Base-by-base conservation (phyloP, 306 rosid species). In the Malus fusca region DNA sequence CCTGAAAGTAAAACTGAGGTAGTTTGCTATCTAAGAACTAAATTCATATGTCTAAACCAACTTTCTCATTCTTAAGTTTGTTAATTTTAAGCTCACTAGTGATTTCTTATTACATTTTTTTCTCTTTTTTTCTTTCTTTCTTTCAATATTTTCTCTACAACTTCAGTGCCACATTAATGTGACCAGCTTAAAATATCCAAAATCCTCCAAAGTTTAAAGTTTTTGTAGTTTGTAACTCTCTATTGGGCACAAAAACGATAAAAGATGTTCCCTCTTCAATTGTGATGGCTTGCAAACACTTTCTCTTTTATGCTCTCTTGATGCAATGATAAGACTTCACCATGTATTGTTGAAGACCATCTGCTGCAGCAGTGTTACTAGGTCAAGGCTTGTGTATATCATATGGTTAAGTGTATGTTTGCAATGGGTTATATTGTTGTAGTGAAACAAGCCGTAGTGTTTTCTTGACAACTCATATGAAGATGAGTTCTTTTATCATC, bases 1-100 rank as follows among this genome's bases (percentile, higher is more conserved):
- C 97, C 93, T 81, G 78, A 91, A 46, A 87, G 86, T 76, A 95
- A 92, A 90, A 55, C 60, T 79, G 96, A 95, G 99, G 99, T 95
- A 78, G 75, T 80, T 78, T 77, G 40, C 77, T 46, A 63, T 64
- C 61, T 67, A 8, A 58, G 63, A 55, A 26, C 15, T 77, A 15
- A 21, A 52, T 52, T 43, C 6, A n/a, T 8, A 22, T 75, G 15
- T 67, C 43, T 23, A 22, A 31, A 21, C 23, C 42, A 53, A 26
- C 18, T 21, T 58, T 58, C 13, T 58, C 17, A 22, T 17, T 48
- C 55, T 15, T 48, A 48, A 15, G 21, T 48, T 48, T 48, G 55
- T 48, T 48, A 48, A 48, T 48, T 48, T 48, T 15, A 48, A 48
- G 55, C 55, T 15, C 21, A 6, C 21, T 48, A 15, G 21, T 48